Evolutionary conservation across 108 stramenopile genomes (phyloP), one percentile per base, ranked within the genome.

Genomic region (Pseudonitzschia delicatissima): DNA sequence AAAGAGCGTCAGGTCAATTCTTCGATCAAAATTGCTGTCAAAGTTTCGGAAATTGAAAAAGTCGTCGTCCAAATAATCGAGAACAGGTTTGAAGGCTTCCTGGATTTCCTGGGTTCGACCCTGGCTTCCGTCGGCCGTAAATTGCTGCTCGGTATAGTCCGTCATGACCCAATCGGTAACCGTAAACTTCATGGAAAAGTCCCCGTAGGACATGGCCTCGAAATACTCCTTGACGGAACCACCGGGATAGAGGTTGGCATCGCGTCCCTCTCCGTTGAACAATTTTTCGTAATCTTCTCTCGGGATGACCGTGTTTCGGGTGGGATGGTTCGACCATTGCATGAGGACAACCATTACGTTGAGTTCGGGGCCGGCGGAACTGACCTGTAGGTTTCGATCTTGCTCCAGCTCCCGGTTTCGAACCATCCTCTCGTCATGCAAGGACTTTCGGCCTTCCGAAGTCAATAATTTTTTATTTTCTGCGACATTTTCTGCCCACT

Each of bases 281-380:
- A 81, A 36, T 2, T n/a, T 27, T 0, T 65, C 60, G 37, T 69
- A 45, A 28, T 77, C 62, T 12, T n/a, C 31, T 5, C 45, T n/a
- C 6, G 79, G 71, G 2, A 80, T 21, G 27, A 15, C 51, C 7
- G 34, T 37, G 20, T 52, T 47, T 57, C 79, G 53, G 35, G 63
- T 42, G 13, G 40, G 37, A 35, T 81, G 80, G 34, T 79, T 72
- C 3, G 7, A 11, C 57, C 72, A 79, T 36, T 35, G 18, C 20
- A 79, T 42, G 17, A 72, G 34, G 26, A 57, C 27, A 3, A 79
- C 73, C 42, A 79, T 28, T 20, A 64, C 55, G 15, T 72, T 68
- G 5, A 77, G 12, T 9, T 1, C 26, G 2, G 49, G 42, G 32
- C 29, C 31, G 31, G 31, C 26, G 50, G 50, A 29, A 53, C 37